Evolutionary conservation across 1,284 basidiomycete genomes (phyloP), one percentile per base, ranked within the genome.

Genomic region (Coniferiporia weirii): DNA sequence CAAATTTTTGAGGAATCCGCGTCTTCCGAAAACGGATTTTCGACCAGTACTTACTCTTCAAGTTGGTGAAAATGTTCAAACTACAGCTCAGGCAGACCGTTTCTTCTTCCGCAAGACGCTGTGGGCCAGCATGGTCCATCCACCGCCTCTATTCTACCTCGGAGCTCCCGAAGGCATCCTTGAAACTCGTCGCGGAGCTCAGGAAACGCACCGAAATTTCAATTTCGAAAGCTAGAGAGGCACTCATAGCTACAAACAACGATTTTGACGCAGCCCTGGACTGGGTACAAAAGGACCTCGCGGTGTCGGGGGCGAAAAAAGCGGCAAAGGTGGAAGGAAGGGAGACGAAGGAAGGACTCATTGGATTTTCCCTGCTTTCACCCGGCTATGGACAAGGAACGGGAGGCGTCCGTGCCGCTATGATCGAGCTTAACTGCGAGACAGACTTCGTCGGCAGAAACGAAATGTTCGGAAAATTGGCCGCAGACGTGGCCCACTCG

Each of bases 381-480:
- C 75, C 79, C 27, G 86, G 86, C 43, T 63, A 64, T 17, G 69
- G 68, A 15, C 60, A 64, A 38, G 68, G 72, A 20, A 71, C 70
- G 45, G 74, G 77, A 4, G 81, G 82, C 27, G 78, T 91, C 46
- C 82, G 91, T 27, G 93, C 90, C 5, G 85, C 88, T 12, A 91
- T 98, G 79, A 79, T 98, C 60, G 95, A 98, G 72, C 79, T 98
- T 62, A 95, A 93, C 68, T 98, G 95, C 78, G 95, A 98, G 76
- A 98, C 95, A 46, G 95, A 98, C 74, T 98, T 98, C 71, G 95
- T 98, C 12, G 93, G 87, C 15, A 78, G 92, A 64, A 96, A 94
- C 69, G 84, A 89, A 60, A 79, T 95, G 8, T 98, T 98, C 68
- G 78, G 82, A 6, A 79, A 80, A 60, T 81, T 96, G 34, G 87